Evolutionary conservation across 352 stramenopile species (phyloP).

Genomic region (Phytopythium cucurbitacearum): DNA sequence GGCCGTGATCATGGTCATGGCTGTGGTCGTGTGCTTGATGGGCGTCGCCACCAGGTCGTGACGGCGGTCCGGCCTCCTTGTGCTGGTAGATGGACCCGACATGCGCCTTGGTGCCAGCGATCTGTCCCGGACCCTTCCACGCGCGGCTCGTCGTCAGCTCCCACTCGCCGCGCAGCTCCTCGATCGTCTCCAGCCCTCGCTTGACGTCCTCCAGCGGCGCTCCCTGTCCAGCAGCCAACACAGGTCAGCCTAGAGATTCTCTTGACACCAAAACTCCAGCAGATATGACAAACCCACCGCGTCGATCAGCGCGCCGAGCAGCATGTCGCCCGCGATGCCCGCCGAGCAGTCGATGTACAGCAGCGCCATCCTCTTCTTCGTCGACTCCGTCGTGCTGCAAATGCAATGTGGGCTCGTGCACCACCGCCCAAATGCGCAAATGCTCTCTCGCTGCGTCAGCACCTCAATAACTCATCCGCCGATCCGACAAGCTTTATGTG

Average conservation of each 20-base stretch:
- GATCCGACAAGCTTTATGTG: too few species aligned
- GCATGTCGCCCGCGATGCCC: slow-evolving; percentile 89
- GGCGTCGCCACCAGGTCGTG: slow-evolving; percentile 2
- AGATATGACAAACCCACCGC: slow-evolving; percentile 37
- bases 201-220: slow-evolving; percentile 56
- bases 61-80: slow-evolving; percentile 34
- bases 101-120: slow-evolving; percentile 87
- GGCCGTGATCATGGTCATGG: slow-evolving; percentile 14
- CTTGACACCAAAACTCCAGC: background rate
- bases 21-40: background rate
- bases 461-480: too few species aligned
- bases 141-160: slow-evolving; percentile 55
- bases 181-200: slow-evolving; percentile 46
- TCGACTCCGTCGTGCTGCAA: background rate
- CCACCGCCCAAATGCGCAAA: too few species aligned
- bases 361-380: slow-evolving; percentile 17
- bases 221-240: slow-evolving; percentile 27
- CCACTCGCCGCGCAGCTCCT: slow-evolving; percentile 85
- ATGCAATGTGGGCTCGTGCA: background rate
- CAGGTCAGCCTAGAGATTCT: background rate
- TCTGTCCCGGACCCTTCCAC: slow-evolving; percentile 85
- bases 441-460: too few species aligned
- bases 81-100: slow-evolving; percentile 88
- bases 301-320: slow-evolving; percentile 86
- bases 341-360: slow-evolving; percentile 89